These are phyloP conservation scores for Ceratobasidium sp. DNA, from an alignment of 1,284 basidiomycete species.

Conservation along the genomic window DNA sequence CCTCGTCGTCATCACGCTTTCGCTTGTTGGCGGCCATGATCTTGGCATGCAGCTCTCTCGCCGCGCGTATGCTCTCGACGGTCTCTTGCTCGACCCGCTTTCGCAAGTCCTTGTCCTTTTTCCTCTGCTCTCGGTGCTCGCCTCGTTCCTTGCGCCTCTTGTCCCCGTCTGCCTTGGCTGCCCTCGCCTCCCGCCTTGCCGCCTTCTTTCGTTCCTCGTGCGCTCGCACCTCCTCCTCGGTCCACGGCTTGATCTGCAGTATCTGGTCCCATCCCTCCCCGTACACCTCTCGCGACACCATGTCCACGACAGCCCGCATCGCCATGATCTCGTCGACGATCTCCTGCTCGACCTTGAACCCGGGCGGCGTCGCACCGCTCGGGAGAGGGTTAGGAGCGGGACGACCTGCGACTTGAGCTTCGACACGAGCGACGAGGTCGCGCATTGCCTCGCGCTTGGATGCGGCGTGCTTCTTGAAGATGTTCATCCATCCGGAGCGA, in stretches of 20 bases:
- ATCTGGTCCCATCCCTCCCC: conserved; percentile 37
- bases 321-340: conserved; percentile 33
- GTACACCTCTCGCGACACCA: conserved; percentile 41
- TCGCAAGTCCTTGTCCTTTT: conserved; percentile 11
- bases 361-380: conserved; percentile 21
- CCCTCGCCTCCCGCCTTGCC: conserved; percentile 19
- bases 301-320: conserved; percentile 40
- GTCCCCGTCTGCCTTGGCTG: conserved; percentile 15
- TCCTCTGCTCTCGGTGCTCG: conserved; percentile 27
- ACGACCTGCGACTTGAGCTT: conserved; percentile 36
- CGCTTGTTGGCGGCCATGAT: conserved; percentile 28
- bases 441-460: conserved; percentile 41
- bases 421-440: conserved; percentile 39
- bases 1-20: conserved; percentile 35
- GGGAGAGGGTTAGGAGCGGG: conserved; percentile 29
- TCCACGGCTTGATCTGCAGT: conserved; percentile 34
- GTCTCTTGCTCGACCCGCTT: conserved; percentile 29
- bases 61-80: conserved; percentile 21
- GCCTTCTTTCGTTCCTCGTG: conserved; percentile 36
- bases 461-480: conserved; percentile 42
- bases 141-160: conserved; percentile 22
- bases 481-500: conserved; percentile 43
- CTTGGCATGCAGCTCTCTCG: conserved; percentile 21
- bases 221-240: conserved; percentile 34
- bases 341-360: conserved; percentile 26